Percentiles rank a stretch among this genome's conserved stretches.
Conservation (phyloP, 345 rosid genomes). For the Citrus reticulata region DNA sequence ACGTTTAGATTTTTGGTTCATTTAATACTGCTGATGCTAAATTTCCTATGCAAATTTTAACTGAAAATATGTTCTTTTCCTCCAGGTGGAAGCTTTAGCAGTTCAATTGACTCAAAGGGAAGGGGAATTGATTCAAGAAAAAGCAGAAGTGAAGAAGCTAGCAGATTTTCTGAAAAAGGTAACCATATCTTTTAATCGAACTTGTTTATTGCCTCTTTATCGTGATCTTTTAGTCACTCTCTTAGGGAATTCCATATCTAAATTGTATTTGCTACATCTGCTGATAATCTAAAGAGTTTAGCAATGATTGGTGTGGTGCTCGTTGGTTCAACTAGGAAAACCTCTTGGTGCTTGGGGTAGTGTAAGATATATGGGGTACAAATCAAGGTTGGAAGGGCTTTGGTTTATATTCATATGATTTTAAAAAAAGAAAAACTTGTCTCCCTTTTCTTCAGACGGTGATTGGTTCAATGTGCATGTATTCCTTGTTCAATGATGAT, state of each 20-base stretch:
- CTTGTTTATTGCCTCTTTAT: background rate
- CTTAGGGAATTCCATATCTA: background rate
- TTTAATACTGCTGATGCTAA: background rate
- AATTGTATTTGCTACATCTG: background rate
- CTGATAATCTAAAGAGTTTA: background rate
- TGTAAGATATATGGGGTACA: background rate
- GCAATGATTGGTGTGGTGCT: background rate
- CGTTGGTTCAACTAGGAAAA: background rate
- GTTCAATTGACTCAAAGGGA: slow-evolving; percentile 95
- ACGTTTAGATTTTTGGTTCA: background rate
- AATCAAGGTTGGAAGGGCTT: background rate
- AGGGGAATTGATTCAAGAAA: slow-evolving; percentile 91
- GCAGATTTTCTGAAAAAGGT: slow-evolving; percentile 94
- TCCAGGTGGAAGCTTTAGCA: slow-evolving; percentile 94
- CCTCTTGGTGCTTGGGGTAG: background rate
- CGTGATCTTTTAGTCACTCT: background rate
- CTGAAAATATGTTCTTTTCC: slow-evolving; percentile 22
- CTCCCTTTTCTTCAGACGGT: background rate
- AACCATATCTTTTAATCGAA: background rate
- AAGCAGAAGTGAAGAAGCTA: slow-evolving; percentile 92
- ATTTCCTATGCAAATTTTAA: background rate
- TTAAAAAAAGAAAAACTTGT: too few species aligned
- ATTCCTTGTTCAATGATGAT: background rate
- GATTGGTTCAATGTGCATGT: background rate
- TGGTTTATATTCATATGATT: too few species aligned